phyloP scores from a whole-genome alignment of 2,329 filamentous ascomycete genomes.

The Colletotrichum scovillei region DNA sequence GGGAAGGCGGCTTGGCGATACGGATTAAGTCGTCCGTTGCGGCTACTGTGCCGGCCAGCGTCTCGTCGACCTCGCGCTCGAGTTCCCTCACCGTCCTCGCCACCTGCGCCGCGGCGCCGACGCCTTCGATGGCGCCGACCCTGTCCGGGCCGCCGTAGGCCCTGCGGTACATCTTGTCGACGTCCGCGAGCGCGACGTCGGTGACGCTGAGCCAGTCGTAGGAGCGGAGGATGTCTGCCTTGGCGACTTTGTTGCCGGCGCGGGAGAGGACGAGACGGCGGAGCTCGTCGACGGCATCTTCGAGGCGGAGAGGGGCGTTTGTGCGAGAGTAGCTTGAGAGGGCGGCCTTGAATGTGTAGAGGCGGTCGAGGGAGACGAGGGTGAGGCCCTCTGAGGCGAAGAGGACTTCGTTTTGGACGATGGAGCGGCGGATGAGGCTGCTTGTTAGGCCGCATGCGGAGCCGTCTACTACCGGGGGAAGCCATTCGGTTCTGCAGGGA shows the following conservation, averaged over 20 bases:
- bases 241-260: conserved; percentile 60
- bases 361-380: conserved; percentile 68
- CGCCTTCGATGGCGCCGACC: conserved; percentile 58
- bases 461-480: conserved; percentile 57
- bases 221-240: conserved; percentile 62
- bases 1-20: conserved; percentile 31
- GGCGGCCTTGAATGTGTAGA: conserved; percentile 73
- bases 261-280: conserved; percentile 68
- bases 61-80: conserved; percentile 16
- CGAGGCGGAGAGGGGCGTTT: conserved; percentile 57
- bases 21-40: conserved; percentile 21
- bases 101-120: conserved; percentile 42
- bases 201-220: conserved; percentile 69
- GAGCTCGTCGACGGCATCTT: conserved; percentile 73
- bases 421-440: conserved; percentile 66
- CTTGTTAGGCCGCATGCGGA: conserved; percentile 57
- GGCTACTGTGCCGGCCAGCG: conserved; percentile 7
- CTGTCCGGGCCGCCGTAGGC: conserved; percentile 64
- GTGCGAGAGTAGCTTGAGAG: conserved; percentile 67
- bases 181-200: conserved; percentile 61
- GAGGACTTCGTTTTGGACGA: conserved; percentile 70
- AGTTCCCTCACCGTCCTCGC: conserved; percentile 25
- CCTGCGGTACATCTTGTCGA: conserved; percentile 66
- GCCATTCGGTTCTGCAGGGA: conserved; percentile 50
- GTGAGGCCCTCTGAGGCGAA: conserved; percentile 71